Conservation (phyloP, 2,329 filamentous ascomycete species). For the Leptodontidium sp. region DNA sequence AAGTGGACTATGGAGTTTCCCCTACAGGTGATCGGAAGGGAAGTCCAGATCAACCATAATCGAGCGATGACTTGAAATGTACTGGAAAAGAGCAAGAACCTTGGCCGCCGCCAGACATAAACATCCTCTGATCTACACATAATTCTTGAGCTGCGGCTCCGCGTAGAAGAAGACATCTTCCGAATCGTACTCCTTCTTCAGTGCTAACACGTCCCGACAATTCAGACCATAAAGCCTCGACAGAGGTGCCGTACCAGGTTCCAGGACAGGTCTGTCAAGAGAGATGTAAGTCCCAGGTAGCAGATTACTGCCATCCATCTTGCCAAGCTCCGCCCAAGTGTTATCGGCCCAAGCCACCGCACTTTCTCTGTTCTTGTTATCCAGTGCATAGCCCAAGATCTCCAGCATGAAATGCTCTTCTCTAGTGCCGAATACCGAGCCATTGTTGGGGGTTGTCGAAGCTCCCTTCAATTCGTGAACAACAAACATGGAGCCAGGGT, state of each 20-base stretch:
- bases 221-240: slow-evolving; percentile 46
- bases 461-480: slow-evolving; percentile 45
- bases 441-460: slow-evolving; percentile 32
- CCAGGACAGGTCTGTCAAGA: slow-evolving; percentile 36
- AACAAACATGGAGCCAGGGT: slow-evolving; percentile 43
- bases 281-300: slow-evolving; percentile 47
- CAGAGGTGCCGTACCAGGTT: slow-evolving; percentile 36
- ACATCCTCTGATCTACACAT: not conserved
- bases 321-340: slow-evolving; percentile 34
- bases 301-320: slow-evolving; percentile 42
- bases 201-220: slow-evolving; percentile 32
- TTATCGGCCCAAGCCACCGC: slow-evolving; percentile 40
- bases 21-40: slow-evolving; percentile 18
- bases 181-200: slow-evolving; percentile 50
- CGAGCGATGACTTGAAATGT: not conserved
- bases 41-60: slow-evolving; percentile 20
- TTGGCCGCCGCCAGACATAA: not conserved
- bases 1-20: slow-evolving; percentile 33
- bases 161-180: slow-evolving; percentile 48
- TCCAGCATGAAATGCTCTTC: slow-evolving; percentile 50
- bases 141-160: slow-evolving; percentile 44
- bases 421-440: slow-evolving; percentile 46
- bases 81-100: not conserved
- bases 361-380: slow-evolving; percentile 39
- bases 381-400: slow-evolving; percentile 43